Evolutionary conservation across 768 basidiomycete species (phyloP).

Genomic region (Polyporus arcularius): DNA sequence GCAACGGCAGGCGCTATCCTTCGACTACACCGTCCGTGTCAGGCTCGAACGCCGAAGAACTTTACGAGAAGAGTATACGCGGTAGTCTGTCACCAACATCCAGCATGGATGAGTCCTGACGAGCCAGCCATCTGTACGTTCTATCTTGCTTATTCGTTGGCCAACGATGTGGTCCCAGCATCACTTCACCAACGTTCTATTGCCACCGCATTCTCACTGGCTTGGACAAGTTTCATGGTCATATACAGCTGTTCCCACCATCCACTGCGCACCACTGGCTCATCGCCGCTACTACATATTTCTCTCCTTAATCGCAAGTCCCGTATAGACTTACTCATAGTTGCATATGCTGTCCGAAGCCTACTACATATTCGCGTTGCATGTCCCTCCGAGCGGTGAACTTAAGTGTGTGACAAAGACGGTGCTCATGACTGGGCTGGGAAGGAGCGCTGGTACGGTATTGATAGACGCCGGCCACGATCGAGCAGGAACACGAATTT

Average conservation of each 20-base stretch:
- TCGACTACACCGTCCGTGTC: conserved; percentile 18
- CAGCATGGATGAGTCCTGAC: conserved; percentile 37
- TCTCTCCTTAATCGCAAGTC: conserved; percentile 11
- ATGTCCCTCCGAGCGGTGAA: background rate
- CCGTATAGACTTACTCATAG: conserved; percentile 4
- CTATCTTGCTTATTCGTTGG: conserved; percentile 13
- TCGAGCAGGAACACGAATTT: background rate
- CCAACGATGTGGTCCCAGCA: background rate
- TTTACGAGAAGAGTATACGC: conserved; percentile 38
- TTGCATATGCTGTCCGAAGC: background rate
- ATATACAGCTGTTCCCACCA: conserved; percentile 4
- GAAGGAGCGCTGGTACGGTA: background rate
- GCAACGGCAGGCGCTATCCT: conserved; percentile 12
- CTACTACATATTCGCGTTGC: background rate
- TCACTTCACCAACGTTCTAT: conserved; percentile 7
- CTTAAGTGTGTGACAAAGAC: conserved; percentile 4
- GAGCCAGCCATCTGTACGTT: conserved; percentile 12
- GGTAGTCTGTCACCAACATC: conserved; percentile 46
- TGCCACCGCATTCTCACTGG: conserved; percentile 7
- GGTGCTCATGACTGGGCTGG: conserved; percentile 12
- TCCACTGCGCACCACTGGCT: background rate
- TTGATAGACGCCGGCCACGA: conserved; percentile 2
- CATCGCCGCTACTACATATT: background rate
- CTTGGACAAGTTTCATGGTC: background rate
- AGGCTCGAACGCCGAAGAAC: conserved; percentile 22